Conservation (phyloP, 1,139 yeast genomes). For the Candida sanyaensis region DNA sequence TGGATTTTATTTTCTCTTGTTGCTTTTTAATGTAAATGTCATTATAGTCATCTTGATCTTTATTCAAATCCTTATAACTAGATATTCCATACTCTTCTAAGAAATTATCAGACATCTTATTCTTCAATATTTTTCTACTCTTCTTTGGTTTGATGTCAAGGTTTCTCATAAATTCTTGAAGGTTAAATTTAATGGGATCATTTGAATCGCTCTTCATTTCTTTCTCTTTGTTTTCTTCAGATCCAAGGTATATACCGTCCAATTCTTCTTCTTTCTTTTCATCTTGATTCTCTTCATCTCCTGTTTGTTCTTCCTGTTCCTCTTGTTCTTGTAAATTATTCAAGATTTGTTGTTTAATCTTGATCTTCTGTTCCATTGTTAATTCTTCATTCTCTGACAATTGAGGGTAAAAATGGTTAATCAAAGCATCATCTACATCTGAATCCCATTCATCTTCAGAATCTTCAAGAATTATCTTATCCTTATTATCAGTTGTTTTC, state of each 20-base stretch:
- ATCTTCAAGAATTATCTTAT: conserved; percentile 26
- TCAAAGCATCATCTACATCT: conserved; percentile 44
- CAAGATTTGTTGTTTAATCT: conserved; percentile 40
- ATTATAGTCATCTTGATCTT: conserved; percentile 30
- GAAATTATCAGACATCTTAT: conserved; percentile 34
- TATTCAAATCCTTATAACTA: conserved; percentile 30
- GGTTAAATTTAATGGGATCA: conserved; percentile 15
- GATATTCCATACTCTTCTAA: conserved; percentile 44
- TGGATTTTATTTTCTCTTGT: conserved; percentile 16
- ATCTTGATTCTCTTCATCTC: conserved; percentile 2
- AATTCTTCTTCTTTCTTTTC: conserved; percentile 15
- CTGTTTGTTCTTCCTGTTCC: conserved; percentile 13
- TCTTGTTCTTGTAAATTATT: conserved; percentile 26
- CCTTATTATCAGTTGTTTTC: conserved; percentile 11
- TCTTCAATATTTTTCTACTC: conserved; percentile 32
- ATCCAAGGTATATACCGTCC: conserved; percentile 44
- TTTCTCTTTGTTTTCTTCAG: conserved; percentile 14
- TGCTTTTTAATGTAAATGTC: conserved; percentile 22
- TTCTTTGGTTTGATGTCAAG: conserved; percentile 21
- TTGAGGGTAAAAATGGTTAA: conserved; percentile 45
- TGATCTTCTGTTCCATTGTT: conserved; percentile 36
- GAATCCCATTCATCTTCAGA: conserved; percentile 47
- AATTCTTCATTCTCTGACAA: conserved; percentile 32
- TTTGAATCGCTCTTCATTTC: conserved; percentile 6
- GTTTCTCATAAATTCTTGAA: conserved; percentile 30